Base-by-base conservation (phyloP, 345 rosid species). In the Gossypium longicalyx region DNA sequence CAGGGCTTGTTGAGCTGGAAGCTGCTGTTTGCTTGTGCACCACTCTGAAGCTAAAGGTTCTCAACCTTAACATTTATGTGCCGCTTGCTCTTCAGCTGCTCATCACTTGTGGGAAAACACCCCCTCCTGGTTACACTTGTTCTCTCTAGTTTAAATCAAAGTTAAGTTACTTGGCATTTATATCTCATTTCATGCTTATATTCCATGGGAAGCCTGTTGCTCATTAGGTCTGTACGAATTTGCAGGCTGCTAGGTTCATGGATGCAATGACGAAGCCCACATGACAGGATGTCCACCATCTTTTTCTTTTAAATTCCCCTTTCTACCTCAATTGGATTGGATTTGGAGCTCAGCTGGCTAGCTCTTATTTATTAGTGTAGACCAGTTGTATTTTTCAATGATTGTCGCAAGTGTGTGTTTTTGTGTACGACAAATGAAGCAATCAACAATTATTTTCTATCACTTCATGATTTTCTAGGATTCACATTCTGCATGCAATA, bases 51-150 rank as follows among this genome's bases (percentile, higher is more conserved):
- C 73, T 91, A 47, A 93, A 93, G 83, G 90, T 90, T 62, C 97
- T 95, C 10, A 85, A 95, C 86, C 96, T 95, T 41, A 93, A 83
- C 4, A 49, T 95, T 62, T 91, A 81, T 74, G 96, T 91, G 41
- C 99, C 99, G 0, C 75, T 95, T 75, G 98, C 99, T 68, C 96
- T 95, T 76, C 97, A 95, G 84, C 98, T 95, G 44, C 97, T 95
- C 52, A 47, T 93, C 64, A 83, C 96, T 23, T 95, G 99, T 78
- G 99, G 99, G 47, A 95, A 95, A 89, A 87, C 90, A 41, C 98
- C 97, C 22, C 99, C 99, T 82, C 89, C 99, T 25, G 98, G 98
- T 61, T 95, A 81, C 93, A 95, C 98, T 62, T 95, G 99, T 84
- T 49, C 97, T 76, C 78, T 95, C 77, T 91, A 84, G 80, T 34